Evolutionary conservation across 169 alveolate species (phyloP).

Genomic region (Plasmodium adleri): DNA sequence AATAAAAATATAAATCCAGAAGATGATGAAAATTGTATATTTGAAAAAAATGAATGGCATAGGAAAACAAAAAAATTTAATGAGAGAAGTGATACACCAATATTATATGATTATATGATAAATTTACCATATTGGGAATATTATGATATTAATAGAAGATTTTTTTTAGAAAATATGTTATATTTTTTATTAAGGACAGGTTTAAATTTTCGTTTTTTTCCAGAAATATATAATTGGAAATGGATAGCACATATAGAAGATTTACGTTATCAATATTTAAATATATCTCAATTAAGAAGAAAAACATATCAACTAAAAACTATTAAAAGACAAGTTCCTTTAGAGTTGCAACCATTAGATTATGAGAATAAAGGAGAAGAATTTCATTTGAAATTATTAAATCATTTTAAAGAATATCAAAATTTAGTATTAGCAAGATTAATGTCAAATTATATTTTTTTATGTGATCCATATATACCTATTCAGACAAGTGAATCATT

Average conservation of each 20-base stretch:
- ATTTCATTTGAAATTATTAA: conserved; percentile 75
- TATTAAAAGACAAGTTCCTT: conserved; percentile 79
- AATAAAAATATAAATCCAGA: conserved; percentile 82
- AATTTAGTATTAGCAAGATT: conserved; percentile 80
- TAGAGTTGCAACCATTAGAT: conserved; percentile 83
- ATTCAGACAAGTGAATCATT: conserved; percentile 70
- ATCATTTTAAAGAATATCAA: conserved; percentile 78
- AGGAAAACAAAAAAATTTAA: conserved; percentile 84
- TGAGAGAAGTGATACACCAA: conserved; percentile 90
- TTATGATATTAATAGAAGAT: conserved; percentile 88
- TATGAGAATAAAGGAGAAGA: conserved; percentile 83
- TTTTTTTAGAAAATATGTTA: conserved; percentile 88
- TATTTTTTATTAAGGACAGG: conserved; percentile 89
- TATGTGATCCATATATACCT: conserved; percentile 84
- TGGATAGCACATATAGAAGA: conserved; percentile 90
- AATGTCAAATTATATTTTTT: conserved; percentile 80
- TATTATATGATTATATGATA: conserved; percentile 86
- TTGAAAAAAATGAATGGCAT: conserved; percentile 83
- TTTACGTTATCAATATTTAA: conserved; percentile 83
- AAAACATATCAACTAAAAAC: conserved; percentile 72
- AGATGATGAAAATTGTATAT: conserved; percentile 67
- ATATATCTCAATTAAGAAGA: conserved; percentile 81
- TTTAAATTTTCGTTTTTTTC: conserved; percentile 88
- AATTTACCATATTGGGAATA: conserved; percentile 90
- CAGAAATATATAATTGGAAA: conserved; percentile 89